Conservation (phyloP, 2,329 filamentous ascomycete genomes). For the Monosporascus sp. region DNA sequence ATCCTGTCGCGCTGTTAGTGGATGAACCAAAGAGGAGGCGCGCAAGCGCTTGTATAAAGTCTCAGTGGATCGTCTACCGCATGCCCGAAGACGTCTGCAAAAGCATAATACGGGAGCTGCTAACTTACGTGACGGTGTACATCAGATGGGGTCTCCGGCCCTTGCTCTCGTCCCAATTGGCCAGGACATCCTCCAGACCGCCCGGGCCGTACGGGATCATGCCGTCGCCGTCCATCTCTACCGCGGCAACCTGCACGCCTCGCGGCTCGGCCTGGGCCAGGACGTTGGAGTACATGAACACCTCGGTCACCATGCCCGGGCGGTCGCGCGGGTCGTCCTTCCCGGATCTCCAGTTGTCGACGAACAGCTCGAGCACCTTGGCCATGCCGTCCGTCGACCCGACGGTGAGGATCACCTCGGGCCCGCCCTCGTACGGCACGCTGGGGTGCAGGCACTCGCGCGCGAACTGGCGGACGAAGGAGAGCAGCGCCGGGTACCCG, state of each 20-base stretch:
- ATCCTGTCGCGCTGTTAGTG: slow-evolving; percentile 43
- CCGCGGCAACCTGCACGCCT: slow-evolving; percentile 67
- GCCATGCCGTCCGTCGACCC: slow-evolving; percentile 81
- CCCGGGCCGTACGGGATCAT: slow-evolving; percentile 71
- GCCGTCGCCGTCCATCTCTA: slow-evolving; percentile 72
- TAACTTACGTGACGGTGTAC: slow-evolving; percentile 80
- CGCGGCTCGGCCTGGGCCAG: slow-evolving; percentile 61
- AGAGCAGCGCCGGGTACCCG: slow-evolving; percentile 73
- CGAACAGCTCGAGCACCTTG: slow-evolving; percentile 72
- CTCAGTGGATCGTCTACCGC: no score
- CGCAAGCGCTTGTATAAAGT: no score
- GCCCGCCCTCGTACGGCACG: slow-evolving; percentile 70
- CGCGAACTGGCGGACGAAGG: slow-evolving; percentile 74
- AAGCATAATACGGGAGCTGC: neutral
- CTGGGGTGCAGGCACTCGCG: slow-evolving; percentile 73
- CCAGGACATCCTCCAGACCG: slow-evolving; percentile 70
- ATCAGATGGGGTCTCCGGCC: slow-evolving; percentile 77
- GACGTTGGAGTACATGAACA: slow-evolving; percentile 76
- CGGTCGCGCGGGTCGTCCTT: slow-evolving; percentile 62
- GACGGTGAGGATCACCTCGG: slow-evolving; percentile 73
- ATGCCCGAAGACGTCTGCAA: no score
- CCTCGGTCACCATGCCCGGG: slow-evolving; percentile 75
- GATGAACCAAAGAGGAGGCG: no score
- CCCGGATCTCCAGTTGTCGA: slow-evolving; percentile 67
- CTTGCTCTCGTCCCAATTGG: slow-evolving; percentile 71